phyloP scores from a whole-genome alignment of 202 grass and related monocot genomes.

The Schoenoplectus triqueter region DNA sequence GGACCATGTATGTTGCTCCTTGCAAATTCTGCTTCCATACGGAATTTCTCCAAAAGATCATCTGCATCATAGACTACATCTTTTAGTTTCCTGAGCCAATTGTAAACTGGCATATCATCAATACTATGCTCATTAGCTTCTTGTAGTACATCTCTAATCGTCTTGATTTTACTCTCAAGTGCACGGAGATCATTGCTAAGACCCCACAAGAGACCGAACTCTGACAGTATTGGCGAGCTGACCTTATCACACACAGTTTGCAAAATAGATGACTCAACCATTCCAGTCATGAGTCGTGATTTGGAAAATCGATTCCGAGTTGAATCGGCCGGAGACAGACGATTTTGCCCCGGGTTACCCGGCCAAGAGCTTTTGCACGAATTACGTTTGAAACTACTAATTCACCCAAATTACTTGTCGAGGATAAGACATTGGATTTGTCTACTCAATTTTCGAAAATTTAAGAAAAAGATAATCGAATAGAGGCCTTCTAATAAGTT shows the following conservation, averaged over 20 bases:
- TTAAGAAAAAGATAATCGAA: too few species aligned
- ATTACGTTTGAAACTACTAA: too few species aligned
- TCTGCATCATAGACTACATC: neutral
- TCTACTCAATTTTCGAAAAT: too few species aligned
- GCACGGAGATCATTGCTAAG: neutral
- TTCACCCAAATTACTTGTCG: too few species aligned
- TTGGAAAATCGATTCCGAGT: too few species aligned
- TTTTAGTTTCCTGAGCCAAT: neutral
- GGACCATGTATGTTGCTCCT: neutral
- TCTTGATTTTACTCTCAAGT: neutral
- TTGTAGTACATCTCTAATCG: neutral
- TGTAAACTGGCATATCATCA: neutral
- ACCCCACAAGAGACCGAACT: neutral
- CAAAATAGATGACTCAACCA: neutral
- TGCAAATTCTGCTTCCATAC: neutral
- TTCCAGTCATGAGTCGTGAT: neutral
- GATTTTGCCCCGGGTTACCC: too few species aligned
- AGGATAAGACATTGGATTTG: too few species aligned
- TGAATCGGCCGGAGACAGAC: too few species aligned
- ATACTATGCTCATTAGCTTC: neutral
- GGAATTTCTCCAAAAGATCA: neutral
- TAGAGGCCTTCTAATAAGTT: too few species aligned
- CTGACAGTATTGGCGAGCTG: neutral
- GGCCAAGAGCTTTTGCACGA: too few species aligned
- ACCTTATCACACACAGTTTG: neutral